Evolutionary conservation across 1,284 basidiomycete genomes (phyloP), one percentile per base, ranked within the genome.

Genomic region (Peniophora sp.): DNA sequence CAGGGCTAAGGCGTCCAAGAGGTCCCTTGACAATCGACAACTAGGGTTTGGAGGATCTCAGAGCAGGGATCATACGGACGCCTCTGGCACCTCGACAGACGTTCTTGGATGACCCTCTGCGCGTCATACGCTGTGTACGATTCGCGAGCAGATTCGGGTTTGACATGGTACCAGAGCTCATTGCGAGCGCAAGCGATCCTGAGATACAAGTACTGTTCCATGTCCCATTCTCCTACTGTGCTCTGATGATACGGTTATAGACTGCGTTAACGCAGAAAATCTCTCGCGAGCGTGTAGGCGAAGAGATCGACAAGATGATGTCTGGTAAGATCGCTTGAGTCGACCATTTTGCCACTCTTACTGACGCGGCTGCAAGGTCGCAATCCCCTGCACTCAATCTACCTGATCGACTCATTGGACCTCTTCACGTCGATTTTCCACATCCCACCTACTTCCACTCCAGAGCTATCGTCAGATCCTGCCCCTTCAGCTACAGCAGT

Each of bases 141-240:
- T 99, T 99, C 65, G 86, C 95, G 0, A 92, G 89, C 60, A 77
- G 97, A 25, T 93, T 94, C 63, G 85, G 86, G 10, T 97, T 96
- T 61, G 69, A 75, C 14, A 74, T 99, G 52, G 86, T 89, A n/a
- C 67, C 75, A 0, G 86, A 89, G 50, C 75, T 97, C 23, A 69
- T 73, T 49, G 72, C 78, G 3, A 84, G 90, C 8, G 85, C 85
- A 17, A 73, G 71, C 55, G 79, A 90, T 57, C 69, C 73, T 24
- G 71, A 73, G 48, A 89, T 97, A 45, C 83, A 91, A 70, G 91
- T 88, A 55, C 8, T 24, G n/a, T 22, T 8, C 8, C 51, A 66
- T 58, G 17, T 16, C 41, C 6, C 27, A 5, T 12, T 6, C 12
- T 6, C 27, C 5, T 32, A 12, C 5, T 32, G 12, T 32, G 12